A percentile compares a stretch with the other conserved stretches of the same genome.
Conservation (phyloP, 2,329 filamentous ascomycete genomes). For the Fusarium nurragi region DNA sequence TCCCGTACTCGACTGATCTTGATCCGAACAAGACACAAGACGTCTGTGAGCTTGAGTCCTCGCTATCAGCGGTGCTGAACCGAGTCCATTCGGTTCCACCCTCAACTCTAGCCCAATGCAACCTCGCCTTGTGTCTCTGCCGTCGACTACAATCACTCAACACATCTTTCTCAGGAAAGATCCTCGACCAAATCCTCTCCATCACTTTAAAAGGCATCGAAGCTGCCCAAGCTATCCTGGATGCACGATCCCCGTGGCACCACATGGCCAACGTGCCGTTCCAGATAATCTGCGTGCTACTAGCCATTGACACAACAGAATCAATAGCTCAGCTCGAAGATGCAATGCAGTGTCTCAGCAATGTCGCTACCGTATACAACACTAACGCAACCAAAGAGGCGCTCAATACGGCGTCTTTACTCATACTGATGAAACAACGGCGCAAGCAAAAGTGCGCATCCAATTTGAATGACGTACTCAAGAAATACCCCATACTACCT, state of each 20-base stretch:
- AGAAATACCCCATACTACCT: slow-evolving; percentile 44
- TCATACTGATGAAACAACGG: slow-evolving; percentile 62
- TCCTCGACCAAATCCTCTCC: slow-evolving; percentile 58
- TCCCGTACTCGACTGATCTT: slow-evolving; percentile 63
- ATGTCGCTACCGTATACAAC: slow-evolving; percentile 55
- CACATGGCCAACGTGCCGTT: slow-evolving; percentile 69
- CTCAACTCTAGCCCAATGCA: slow-evolving; percentile 61
- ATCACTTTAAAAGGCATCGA: slow-evolving; percentile 57
- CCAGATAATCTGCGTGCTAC: slow-evolving; percentile 64
- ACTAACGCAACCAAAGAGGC: slow-evolving; percentile 62
- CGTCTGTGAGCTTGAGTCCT: slow-evolving; percentile 54
- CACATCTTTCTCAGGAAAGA: slow-evolving; percentile 53
- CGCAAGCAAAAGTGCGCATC: slow-evolving; percentile 57
- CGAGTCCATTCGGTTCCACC: slow-evolving; percentile 53
- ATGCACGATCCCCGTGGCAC: slow-evolving; percentile 62
- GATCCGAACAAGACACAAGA: slow-evolving; percentile 60
- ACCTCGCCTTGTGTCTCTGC: slow-evolving; percentile 64
- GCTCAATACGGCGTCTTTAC: slow-evolving; percentile 62
- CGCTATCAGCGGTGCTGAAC: slow-evolving; percentile 54
- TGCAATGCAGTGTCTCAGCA: slow-evolving; percentile 59
- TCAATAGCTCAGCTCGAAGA: slow-evolving; percentile 59
- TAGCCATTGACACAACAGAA: slow-evolving; percentile 63
- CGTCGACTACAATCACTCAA: slow-evolving; percentile 63
- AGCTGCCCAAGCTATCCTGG: slow-evolving; percentile 58
- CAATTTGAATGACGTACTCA: slow-evolving; percentile 51